Base-by-base conservation (phyloP, 2,329 filamentous ascomycete species). In the Alternaria arbusti region DNA sequence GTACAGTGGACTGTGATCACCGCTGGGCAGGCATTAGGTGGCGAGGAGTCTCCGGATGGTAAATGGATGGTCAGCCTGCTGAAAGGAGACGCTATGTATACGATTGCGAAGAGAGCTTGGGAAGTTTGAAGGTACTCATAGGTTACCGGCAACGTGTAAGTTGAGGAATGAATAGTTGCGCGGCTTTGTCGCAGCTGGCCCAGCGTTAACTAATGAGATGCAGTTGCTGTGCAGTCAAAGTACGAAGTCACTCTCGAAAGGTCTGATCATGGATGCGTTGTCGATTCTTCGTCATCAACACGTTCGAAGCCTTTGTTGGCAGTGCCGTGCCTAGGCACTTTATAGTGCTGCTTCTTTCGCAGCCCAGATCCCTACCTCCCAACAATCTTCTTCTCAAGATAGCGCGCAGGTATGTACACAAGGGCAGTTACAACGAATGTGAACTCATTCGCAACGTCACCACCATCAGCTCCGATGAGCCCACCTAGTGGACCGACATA, bases 401-500 rank as follows among this genome's bases (percentile, higher is more conserved):
- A 70, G 22, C 75, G 71, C 28, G 70, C 68, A 20, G 70, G 70
- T n/a, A 75, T 73, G 46, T 72, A 78, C 9, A 76, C 62, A n/a
- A 76, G 15, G 0, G 66, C 67, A 1, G 74, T 78, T 7, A 77
- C 59, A 4, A 68, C 59, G 54, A 72, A 71, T 0, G 73, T 76
- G 7, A 76, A 69, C 56, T 74, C 71, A 17, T 74, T 75, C 17
- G 71, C 73, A 13, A 78, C 45, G 49, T 78, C 75, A n/a, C 71
- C 74, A 10, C 75, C 75, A 12, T 52, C 59, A 9, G 59, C 40
- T 22, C 75, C 74, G 54, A 78, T 74, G 11, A 72, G 55, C 55
- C 66, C 70, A 5, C 69, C 75, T 17, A 78, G 61, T 22, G 74
- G 74, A 3, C 85, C 86, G 22, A 85, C 77, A 68, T 84, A 87